Percentiles rank a stretch among this genome's conserved stretches.
Conservation (phyloP, 2,329 filamentous ascomycete genomes). For the Xylaria sp. region DNA sequence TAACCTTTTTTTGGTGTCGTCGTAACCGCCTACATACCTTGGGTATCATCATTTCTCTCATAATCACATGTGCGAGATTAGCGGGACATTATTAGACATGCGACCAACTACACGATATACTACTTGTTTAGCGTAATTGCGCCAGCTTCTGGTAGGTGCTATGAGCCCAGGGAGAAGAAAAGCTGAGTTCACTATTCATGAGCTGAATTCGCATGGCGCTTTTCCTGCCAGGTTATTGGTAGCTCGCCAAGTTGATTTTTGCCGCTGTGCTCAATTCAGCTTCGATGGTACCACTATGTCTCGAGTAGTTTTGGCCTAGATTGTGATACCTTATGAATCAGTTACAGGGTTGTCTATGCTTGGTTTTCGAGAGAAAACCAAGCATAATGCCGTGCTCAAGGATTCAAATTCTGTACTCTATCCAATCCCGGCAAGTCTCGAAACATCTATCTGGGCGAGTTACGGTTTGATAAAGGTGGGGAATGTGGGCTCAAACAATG, state of each 20-base stretch:
- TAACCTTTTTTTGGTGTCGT: background rate
- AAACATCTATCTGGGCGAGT: background rate
- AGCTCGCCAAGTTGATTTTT: background rate
- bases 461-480: background rate
- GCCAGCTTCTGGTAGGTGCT: background rate
- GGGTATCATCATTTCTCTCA: background rate
- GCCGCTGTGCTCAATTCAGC: slow-evolving; percentile 10
- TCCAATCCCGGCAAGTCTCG: background rate
- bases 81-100: background rate
- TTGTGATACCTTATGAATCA: background rate
- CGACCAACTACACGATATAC: background rate
- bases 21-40: background rate
- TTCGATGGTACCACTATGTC: background rate
- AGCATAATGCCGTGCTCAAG: background rate
- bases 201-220: slow-evolving; percentile 17
- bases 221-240: slow-evolving; percentile 8
- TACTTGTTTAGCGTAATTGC: background rate
- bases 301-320: background rate
- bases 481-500: slow-evolving; percentile 9
- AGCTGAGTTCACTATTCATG: slow-evolving; percentile 7
- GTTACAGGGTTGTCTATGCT: too few relatives aligned
- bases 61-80: background rate
- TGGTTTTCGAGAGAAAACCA: background rate
- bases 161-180: background rate
- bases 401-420: background rate